Conservation (phyloP, 192 early-diverging fungal species). For the Backusella tuberculispora region DNA sequence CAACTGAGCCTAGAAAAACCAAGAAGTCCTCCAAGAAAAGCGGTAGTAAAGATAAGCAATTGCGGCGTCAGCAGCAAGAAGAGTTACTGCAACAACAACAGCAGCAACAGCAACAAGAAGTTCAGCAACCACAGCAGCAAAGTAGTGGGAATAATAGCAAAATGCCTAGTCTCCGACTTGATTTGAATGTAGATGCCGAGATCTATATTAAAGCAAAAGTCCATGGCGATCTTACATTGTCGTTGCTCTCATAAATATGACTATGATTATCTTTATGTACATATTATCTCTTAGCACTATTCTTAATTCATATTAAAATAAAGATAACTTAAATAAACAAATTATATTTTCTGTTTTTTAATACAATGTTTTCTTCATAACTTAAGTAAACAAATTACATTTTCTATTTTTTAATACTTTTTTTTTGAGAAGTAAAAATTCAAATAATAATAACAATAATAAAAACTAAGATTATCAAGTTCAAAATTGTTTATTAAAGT, state of each 20-base stretch:
- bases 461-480: too few species aligned
- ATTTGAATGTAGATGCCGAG: conserved; percentile 26
- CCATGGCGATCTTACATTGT: conserved; percentile 27
- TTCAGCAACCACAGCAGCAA: background rate
- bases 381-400: background rate
- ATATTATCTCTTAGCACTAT: background rate
- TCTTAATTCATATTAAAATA: background rate
- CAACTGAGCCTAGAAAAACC: background rate
- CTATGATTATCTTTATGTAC: background rate
- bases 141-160: background rate
- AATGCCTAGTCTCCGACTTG: conserved; percentile 20
- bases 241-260: conserved; percentile 14
- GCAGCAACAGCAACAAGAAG: background rate
- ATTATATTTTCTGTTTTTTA: too few species aligned
- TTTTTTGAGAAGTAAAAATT: too few species aligned
- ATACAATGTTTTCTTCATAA: too few species aligned
- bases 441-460: too few species aligned
- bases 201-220: conserved; percentile 22
- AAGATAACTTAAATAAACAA: background rate
- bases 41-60: background rate
- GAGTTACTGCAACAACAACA: background rate
- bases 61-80: background rate
- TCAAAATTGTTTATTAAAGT: background rate
- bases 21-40: conserved; percentile 6
- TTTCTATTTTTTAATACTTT: too few species aligned